These are phyloP conservation scores for Penicillium odoratum DNA, from an alignment of 495 filamentous ascomycete species.

Conservation along the genomic window DNA sequence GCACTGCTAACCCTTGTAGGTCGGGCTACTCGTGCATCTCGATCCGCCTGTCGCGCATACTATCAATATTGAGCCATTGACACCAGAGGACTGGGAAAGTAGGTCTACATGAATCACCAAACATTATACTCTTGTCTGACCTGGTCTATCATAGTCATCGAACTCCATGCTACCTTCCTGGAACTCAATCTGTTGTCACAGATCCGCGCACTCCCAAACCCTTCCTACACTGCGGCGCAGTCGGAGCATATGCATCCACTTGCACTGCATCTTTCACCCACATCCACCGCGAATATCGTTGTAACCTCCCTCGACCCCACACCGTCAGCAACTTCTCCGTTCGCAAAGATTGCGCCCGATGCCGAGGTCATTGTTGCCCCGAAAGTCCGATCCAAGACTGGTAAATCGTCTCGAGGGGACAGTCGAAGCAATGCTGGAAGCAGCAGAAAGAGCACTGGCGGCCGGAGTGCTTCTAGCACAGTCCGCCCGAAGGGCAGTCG, in stretches of 20 bases:
- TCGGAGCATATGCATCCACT: constrained; percentile 68
- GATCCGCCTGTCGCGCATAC: constrained; percentile 89
- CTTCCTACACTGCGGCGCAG: constrained; percentile 56
- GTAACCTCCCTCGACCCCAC: constrained; percentile 75
- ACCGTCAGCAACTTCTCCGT: constrained; percentile 66
- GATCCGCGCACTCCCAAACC: constrained; percentile 89
- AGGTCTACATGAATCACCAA: constrained; percentile 25
- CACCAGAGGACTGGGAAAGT: constrained; percentile 92
- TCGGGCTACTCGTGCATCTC: constrained; percentile 71
- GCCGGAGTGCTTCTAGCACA: constrained; percentile 69
- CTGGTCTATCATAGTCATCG: constrained; percentile 63
- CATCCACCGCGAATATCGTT: constrained; percentile 89
- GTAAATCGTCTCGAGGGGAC: constrained; percentile 53
- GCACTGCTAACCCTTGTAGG: constrained; percentile 43
- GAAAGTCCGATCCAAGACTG: constrained; percentile 67
- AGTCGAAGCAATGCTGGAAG: constrained; percentile 71
- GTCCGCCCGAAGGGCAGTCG: constrained; percentile 58
- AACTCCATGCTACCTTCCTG: constrained; percentile 90
- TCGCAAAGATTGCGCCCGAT: constrained; percentile 89
- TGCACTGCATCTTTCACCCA: constrained; percentile 90
- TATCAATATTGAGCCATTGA: constrained; percentile 93
- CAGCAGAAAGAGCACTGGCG: constrained; percentile 68
- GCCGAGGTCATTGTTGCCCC: constrained; percentile 96
- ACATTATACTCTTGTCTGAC: constrained; percentile 8
- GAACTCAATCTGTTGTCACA: constrained; percentile 92